These are phyloP conservation scores for Coemansia sp. DNA, from an alignment of 192 early-diverging fungal species.

Conservation along the genomic window DNA sequence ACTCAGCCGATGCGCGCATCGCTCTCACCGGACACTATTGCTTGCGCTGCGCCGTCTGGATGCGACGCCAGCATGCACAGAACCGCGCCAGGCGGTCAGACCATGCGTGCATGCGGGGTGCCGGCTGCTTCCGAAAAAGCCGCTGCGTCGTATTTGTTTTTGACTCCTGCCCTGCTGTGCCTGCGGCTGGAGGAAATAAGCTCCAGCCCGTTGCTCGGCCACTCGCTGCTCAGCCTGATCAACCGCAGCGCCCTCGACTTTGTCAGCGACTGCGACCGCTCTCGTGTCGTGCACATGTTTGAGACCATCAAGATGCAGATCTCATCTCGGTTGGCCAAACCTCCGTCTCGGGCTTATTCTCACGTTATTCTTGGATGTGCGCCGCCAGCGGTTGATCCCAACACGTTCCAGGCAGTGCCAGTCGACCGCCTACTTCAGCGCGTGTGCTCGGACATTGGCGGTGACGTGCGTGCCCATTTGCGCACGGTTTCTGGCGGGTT, in stretches of 20 bases:
- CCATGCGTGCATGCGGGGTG: not conserved
- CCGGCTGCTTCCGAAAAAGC: not conserved
- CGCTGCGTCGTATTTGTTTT: slow-evolving; percentile 35
- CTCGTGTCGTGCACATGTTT: slow-evolving; percentile 16
- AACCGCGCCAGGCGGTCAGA: slow-evolving; percentile 2
- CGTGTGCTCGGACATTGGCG: slow-evolving; percentile 21
- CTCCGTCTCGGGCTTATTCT: slow-evolving; percentile 17
- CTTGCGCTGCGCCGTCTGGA: not conserved
- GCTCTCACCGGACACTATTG: slow-evolving; percentile 2
- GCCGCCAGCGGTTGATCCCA: slow-evolving; percentile 32
- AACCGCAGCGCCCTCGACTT: slow-evolving; percentile 49
- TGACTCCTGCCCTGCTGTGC: slow-evolving; percentile 38
- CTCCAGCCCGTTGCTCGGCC: slow-evolving; percentile 27
- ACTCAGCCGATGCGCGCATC: not conserved
- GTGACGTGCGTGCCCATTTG: slow-evolving; percentile 33
- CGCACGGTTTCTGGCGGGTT: slow-evolving; percentile 33
- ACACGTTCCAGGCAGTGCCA: slow-evolving; percentile 38
- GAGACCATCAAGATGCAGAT: slow-evolving; percentile 15
- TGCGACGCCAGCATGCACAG: not conserved
- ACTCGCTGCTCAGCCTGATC: slow-evolving; percentile 46
- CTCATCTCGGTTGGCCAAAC: slow-evolving; percentile 12
- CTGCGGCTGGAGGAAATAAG: slow-evolving; percentile 42
- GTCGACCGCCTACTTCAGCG: slow-evolving; percentile 40
- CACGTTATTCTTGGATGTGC: slow-evolving; percentile 20
- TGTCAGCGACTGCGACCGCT: slow-evolving; percentile 37